Evolutionary conservation across 345 rosid species (phyloP).

Genomic region (Rhodomyrtus tomentosa): DNA sequence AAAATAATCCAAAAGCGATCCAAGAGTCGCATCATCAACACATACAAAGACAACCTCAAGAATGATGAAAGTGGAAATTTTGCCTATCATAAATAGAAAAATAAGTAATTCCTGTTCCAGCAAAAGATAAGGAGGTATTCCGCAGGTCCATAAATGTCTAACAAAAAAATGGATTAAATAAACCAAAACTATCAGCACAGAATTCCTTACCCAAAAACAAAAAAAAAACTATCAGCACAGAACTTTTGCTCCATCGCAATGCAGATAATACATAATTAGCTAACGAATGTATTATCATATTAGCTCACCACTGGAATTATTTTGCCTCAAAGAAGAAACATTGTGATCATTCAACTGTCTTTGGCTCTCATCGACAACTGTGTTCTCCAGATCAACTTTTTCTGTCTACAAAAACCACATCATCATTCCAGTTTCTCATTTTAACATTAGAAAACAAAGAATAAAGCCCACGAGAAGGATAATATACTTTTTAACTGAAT

Average conservation of each 20-base stretch:
- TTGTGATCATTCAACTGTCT: conserved; percentile 41
- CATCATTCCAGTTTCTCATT: conserved; percentile 1
- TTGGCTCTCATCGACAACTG: conserved; percentile 96
- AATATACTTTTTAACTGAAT: not conserved
- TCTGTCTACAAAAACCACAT: conserved; percentile 58
- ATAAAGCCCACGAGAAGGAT: not conserved
- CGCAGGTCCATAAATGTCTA: not conserved
- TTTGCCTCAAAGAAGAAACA: conserved; percentile 37
- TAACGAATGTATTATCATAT: not conserved
- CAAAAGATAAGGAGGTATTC: not conserved
- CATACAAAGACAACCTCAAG: not conserved
- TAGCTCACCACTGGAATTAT: conserved; percentile 77
- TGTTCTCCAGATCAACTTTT: conserved; percentile 97
- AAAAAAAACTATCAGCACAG: not conserved
- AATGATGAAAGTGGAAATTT: not conserved
- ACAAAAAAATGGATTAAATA: not conserved
- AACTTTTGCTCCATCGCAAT: not conserved
- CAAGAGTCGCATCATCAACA: not conserved
- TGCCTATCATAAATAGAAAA: not conserved
- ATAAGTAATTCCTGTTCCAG: not conserved
- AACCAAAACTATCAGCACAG: not conserved
- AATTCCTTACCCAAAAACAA: too few relatives aligned
- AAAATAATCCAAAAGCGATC: not conserved
- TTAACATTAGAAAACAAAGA: not conserved
- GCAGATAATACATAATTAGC: not conserved